Percentiles rank a stretch among this genome's conserved stretches.
phyloP scores from a whole-genome alignment of 2,329 filamentous ascomycete genomes.

The Aspergillus caelatus region DNA sequence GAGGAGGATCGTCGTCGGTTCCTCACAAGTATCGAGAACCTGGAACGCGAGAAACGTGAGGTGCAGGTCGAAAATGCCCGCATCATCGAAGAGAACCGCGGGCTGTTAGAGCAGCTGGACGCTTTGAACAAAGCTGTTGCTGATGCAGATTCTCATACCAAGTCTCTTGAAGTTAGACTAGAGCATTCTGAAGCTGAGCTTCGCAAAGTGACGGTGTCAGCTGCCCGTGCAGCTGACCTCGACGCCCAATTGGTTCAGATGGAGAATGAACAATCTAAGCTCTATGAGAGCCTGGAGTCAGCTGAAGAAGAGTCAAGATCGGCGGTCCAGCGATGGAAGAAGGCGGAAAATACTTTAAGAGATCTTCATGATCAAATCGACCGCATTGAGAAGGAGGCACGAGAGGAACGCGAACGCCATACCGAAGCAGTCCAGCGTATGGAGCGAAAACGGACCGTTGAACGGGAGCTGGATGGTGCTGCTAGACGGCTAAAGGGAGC shows the following conservation, averaged over 20 bases:
- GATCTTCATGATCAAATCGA: conserved; percentile 87
- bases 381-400: conserved; percentile 80
- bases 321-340: conserved; percentile 80
- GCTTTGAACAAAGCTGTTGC: conserved; percentile 75
- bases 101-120: conserved; percentile 81
- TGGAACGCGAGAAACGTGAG: conserved; percentile 73
- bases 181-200: conserved; percentile 77
- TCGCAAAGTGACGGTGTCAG: conserved; percentile 72
- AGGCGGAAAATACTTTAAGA: conserved; percentile 76
- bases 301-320: conserved; percentile 76
- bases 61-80: conserved; percentile 77
- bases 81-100: conserved; percentile 80
- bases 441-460: conserved; percentile 79
- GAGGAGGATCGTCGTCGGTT: conserved; percentile 80
- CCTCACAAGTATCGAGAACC: conserved; percentile 69
- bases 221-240: conserved; percentile 73
- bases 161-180: conserved; percentile 74
- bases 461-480: conserved; percentile 77
- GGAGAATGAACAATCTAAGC: conserved; percentile 76
- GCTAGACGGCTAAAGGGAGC: conserved; percentile 80
- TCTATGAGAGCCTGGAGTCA: conserved; percentile 68
- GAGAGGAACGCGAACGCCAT: conserved; percentile 78
- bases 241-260: conserved; percentile 78
- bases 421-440: conserved; percentile 78
- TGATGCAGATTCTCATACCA: conserved; percentile 79